These are phyloP conservation scores for Fragaria iinumae DNA, from an alignment of 306 rosid genomes.

Conservation along the genomic window DNA sequence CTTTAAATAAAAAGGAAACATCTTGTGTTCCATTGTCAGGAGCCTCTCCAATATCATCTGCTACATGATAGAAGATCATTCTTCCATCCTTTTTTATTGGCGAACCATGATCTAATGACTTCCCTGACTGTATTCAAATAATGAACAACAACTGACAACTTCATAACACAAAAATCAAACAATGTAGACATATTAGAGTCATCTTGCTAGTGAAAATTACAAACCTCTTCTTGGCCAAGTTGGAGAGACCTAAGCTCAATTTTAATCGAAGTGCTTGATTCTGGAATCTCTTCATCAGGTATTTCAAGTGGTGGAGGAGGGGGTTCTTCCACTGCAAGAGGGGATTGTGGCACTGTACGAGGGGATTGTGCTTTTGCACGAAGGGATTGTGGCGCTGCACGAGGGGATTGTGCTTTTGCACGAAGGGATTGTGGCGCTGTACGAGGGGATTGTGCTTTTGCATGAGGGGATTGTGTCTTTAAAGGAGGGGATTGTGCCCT, in stretches of 20 bases:
- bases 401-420: no score
- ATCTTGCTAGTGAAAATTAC: conserved; percentile 9
- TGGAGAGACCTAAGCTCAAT: conserved; percentile 41
- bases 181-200: background rate
- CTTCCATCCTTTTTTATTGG: conserved; percentile 40
- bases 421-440: background rate
- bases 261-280: conserved; percentile 21
- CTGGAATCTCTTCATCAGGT: conserved; percentile 3
- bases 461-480: background rate
- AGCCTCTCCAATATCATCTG: conserved; percentile 53
- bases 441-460: background rate
- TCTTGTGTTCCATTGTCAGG: conserved; percentile 27
- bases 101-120: conserved; percentile 9
- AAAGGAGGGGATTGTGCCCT: background rate
- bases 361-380: background rate
- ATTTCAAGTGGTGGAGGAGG: conserved; percentile 17
- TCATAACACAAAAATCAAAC: background rate
- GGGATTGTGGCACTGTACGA: background rate
- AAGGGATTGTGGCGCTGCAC: background rate
- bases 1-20: conserved; percentile 55
- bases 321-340: background rate
- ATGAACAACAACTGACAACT: background rate
- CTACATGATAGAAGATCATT: conserved; percentile 53
- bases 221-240: conserved; percentile 36
- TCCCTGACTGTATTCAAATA: conserved; percentile 27